Evolutionary conservation across 805 yeast species (phyloP).

Genomic region (Saturnispora quitensis): DNA sequence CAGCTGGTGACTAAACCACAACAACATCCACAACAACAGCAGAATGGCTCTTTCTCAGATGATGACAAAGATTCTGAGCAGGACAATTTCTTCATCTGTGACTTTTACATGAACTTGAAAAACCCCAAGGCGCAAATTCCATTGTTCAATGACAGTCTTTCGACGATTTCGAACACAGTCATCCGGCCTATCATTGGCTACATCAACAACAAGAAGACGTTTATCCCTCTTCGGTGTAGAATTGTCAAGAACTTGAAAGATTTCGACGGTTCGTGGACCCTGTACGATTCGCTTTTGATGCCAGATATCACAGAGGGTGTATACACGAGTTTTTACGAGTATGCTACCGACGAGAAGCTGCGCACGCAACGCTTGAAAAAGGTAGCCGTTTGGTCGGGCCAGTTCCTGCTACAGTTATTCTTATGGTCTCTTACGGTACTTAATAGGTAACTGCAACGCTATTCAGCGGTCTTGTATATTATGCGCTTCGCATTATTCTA

Average conservation of each 20-base stretch:
- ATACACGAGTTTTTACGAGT: conserved; percentile 81
- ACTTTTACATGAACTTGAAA: conserved; percentile 68
- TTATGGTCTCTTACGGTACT: conserved; percentile 72
- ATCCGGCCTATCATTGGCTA: conserved; percentile 93
- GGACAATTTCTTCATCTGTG: conserved; percentile 49
- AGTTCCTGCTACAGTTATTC: conserved; percentile 69
- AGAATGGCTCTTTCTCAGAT: not conserved
- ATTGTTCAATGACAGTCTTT: conserved; percentile 72
- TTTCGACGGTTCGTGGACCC: conserved; percentile 95
- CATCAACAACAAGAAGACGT: conserved; percentile 82
- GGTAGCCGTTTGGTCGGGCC: conserved; percentile 90
- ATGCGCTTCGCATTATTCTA: not conserved
- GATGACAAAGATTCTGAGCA: conserved; percentile 7
- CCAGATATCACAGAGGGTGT: conserved; percentile 85
- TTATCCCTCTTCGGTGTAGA: conserved; percentile 77
- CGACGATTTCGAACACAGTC: conserved; percentile 86
- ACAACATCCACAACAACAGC: not conserved
- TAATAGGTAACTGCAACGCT: conserved; percentile 6
- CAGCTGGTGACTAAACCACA: not conserved
- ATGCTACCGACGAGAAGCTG: conserved; percentile 81
- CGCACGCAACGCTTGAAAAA: conserved; percentile 63
- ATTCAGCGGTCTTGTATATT: not conserved
- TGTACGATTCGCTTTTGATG: conserved; percentile 84
- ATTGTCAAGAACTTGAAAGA: conserved; percentile 72
- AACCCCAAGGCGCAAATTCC: conserved; percentile 89